Percentiles rank a stretch among this genome's conserved stretches.
Conservation (phyloP, 768 basidiomycete species). For the Naganishia friedmannii region DNA sequence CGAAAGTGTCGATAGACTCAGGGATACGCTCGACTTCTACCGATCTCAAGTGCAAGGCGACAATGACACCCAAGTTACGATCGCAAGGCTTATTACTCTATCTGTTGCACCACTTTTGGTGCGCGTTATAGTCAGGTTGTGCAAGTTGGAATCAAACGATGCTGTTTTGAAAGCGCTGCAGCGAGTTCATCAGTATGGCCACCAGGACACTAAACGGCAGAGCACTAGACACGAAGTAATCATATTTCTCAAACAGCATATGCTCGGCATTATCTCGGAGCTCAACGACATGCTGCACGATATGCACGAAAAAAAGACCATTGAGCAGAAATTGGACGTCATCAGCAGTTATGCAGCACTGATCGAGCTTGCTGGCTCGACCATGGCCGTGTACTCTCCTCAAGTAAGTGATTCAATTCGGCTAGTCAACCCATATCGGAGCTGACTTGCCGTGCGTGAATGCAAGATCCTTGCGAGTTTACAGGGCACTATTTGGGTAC, state of each 20-base stretch:
- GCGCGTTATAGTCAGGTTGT: slow-evolving; percentile 72
- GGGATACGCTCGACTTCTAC: slow-evolving; percentile 21
- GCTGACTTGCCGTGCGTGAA: background rate
- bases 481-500: slow-evolving; percentile 77
- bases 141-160: slow-evolving; percentile 62
- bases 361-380: slow-evolving; percentile 66
- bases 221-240: slow-evolving; percentile 39
- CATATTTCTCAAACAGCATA: slow-evolving; percentile 67
- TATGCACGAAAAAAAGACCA: slow-evolving; percentile 70
- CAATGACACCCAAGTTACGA: slow-evolving; percentile 31
- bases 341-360: slow-evolving; percentile 74
- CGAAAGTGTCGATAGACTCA: slow-evolving; percentile 27
- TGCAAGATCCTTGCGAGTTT: slow-evolving; percentile 89
- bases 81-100: slow-evolving; percentile 57
- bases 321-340: slow-evolving; percentile 69
- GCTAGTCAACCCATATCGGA: background rate
- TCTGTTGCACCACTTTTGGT: slow-evolving; percentile 69
- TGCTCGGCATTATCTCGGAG: slow-evolving; percentile 78
- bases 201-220: slow-evolving; percentile 14
- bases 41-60: slow-evolving; percentile 19
- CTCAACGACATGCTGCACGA: slow-evolving; percentile 86
- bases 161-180: slow-evolving; percentile 54
- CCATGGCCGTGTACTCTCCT: slow-evolving; percentile 73
- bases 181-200: slow-evolving; percentile 39
- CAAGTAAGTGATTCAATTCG: slow-evolving; percentile 61